These are phyloP conservation scores for Ascochyta rabiei DNA, from an alignment of 2,329 filamentous ascomycete species.

Conservation along the genomic window DNA sequence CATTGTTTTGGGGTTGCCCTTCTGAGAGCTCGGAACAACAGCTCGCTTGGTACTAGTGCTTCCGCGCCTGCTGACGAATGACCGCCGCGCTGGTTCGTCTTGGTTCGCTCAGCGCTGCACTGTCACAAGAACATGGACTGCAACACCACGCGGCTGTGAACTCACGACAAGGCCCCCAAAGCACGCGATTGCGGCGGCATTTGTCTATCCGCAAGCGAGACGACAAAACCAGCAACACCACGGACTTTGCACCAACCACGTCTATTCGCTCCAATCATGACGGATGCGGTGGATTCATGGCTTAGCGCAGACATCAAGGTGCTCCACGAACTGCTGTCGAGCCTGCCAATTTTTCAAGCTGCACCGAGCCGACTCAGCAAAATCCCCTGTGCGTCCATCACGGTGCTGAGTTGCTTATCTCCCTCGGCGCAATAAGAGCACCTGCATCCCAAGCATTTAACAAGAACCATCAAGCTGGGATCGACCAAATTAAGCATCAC, in stretches of 20 bases:
- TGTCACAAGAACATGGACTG: background rate
- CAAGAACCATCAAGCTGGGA: slow-evolving; percentile 15
- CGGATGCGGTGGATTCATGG: slow-evolving; percentile 14
- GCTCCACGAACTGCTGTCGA: slow-evolving; percentile 16
- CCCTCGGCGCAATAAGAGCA: slow-evolving; percentile 18
- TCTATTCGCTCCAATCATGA: slow-evolving; percentile 10
- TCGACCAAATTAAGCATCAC: slow-evolving; percentile 5
- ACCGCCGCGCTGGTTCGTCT: background rate
- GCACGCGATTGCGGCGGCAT: background rate
- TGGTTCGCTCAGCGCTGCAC: background rate
- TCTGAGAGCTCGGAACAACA: background rate
- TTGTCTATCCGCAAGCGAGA: slow-evolving; percentile 3
- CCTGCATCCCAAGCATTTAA: slow-evolving; percentile 14
- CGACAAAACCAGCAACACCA: no score
- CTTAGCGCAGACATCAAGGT: slow-evolving; percentile 34
- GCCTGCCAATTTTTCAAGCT: slow-evolving; percentile 12
- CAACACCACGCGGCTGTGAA: slow-evolving; percentile 8
- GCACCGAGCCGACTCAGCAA: slow-evolving; percentile 17
- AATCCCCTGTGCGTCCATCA: slow-evolving; percentile 22
- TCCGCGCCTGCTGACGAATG: background rate
- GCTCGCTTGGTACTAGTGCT: background rate
- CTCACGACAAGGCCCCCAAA: slow-evolving; percentile 1
- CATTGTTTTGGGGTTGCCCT: no score
- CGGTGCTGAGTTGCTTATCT: slow-evolving; percentile 23
- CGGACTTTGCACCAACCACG: slow-evolving; percentile 14